Conservation (phyloP, 2,329 filamentous ascomycete genomes). For the Trichophyton equinum region DNA sequence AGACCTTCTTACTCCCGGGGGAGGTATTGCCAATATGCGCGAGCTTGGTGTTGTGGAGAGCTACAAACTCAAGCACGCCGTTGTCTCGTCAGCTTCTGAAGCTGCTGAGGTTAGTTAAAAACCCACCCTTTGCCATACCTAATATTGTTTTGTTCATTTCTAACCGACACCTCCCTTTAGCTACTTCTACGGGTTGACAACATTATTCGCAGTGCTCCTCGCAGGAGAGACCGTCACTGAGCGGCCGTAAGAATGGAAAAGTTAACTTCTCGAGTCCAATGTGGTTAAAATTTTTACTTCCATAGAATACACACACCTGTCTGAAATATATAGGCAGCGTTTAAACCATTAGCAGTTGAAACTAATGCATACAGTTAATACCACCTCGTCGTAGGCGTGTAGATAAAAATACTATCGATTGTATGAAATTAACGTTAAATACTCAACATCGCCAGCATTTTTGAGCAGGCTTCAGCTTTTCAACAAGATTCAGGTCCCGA, state of each 20-base stretch:
- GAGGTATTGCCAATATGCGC: constrained; percentile 89
- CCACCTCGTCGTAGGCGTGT: background rate
- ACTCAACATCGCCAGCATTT: no score
- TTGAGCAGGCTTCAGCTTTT: no score
- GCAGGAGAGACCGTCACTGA: constrained; percentile 65
- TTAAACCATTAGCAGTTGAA: background rate
- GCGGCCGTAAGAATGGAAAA: background rate
- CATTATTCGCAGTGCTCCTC: constrained; percentile 87
- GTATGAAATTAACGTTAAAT: no score
- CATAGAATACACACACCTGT: background rate
- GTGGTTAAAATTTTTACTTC: background rate
- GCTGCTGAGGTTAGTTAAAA: constrained; percentile 68
- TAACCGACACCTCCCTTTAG: constrained; percentile 32
- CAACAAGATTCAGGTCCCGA: no score
- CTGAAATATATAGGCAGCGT: background rate
- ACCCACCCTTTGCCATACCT: background rate
- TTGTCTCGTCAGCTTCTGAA: constrained; percentile 90
- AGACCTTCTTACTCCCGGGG: constrained; percentile 77
- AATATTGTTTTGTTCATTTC: background rate
- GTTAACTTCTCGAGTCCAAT: background rate
- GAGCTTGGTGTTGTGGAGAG: constrained; percentile 92
- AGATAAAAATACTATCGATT: no score
- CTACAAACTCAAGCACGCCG: constrained; percentile 97
- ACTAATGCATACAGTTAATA: background rate
- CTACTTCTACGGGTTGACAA: constrained; percentile 89